phyloP scores from a whole-genome alignment of 192 early-diverging fungal species.

The Diversispora epigaea region DNA sequence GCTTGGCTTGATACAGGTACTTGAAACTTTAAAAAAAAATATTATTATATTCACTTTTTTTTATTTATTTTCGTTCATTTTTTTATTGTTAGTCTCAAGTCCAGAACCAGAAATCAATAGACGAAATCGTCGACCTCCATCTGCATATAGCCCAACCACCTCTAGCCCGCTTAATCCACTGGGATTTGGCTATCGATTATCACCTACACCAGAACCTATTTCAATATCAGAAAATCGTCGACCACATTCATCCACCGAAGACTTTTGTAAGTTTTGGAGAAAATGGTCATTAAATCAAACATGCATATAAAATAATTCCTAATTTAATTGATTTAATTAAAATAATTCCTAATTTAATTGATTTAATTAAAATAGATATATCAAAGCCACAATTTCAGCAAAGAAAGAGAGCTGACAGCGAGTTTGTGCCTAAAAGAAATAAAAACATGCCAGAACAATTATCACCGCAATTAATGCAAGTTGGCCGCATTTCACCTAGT shows the following conservation, averaged over 20 bases:
- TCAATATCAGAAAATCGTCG: neutral
- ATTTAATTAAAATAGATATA: neutral
- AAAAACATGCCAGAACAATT: no score
- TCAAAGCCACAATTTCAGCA: neutral
- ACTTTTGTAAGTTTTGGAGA: no score
- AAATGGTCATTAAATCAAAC: no score
- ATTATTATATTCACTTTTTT: neutral
- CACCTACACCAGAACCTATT: neutral
- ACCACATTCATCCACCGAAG: neutral
- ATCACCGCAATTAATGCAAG: neutral
- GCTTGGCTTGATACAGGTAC: slow-evolving; percentile 11
- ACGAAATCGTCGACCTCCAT: neutral
- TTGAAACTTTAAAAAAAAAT: neutral
- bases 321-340: no score
- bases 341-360: neutral
- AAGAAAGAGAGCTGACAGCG: neutral
- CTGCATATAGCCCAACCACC: neutral
- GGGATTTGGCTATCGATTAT: neutral
- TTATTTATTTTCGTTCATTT: no score
- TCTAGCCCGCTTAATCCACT: neutral
- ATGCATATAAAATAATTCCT: no score
- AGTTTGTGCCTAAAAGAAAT: neutral
- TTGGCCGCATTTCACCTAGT: slow-evolving; percentile 4
- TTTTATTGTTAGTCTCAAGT: neutral
- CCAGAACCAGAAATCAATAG: neutral